Base-by-base conservation (phyloP, 73 alveolate genomes). In the Paraurostyla sp. region DNA sequence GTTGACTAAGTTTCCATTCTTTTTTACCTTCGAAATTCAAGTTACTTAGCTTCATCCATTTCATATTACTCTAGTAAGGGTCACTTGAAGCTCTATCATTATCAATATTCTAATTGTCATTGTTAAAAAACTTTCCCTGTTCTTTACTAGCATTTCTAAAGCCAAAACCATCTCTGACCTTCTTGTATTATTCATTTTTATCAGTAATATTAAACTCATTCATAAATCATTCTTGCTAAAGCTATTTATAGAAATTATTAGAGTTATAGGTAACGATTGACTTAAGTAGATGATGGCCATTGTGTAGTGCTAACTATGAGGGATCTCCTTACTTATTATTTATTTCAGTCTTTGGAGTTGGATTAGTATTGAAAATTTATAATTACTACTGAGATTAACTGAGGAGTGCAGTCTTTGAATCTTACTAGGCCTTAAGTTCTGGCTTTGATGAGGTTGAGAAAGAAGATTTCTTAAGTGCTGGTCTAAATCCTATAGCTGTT, bases 221-320 rank as follows among this genome's bases (percentile, higher is more conserved):
- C 58, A 65, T 38, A 40, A 65, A 65, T 65, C 58, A 38, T 4
- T 65, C 60, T 22, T 65, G 36, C 25, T 65, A 36, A 3, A 65
- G 23, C 42, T 65, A 38, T 15, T 65, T 27, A 40, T 65, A 65
- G 58, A 38, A 65, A 65, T 65, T 65, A 1, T 16, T 1, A 11
- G 82, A 65, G 38, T 65, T 65, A 22, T 65, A 65, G 6, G 82
- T 38, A 1, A 65, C 56, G 6, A 65, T 65, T 13, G 82, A 65
- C 25, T 65, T 65, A 11, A 65, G 38, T 40, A 65, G 36, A 38
- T 65, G 82, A 65, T 65, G 82, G 40, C 82, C 82, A 65, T 65
- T 2, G 25, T 65, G 82, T 36, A 65, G 25, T 6, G 13, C 1
- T 30, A 65, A 20, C 4, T 65, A 1, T 2, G 82, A 38, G 32